Percentiles rank a stretch among this genome's conserved stretches.
These are phyloP conservation scores for Paracorniculantispora psalliotae DNA, from an alignment of 2,329 filamentous ascomycete genomes.

Conservation along the genomic window DNA sequence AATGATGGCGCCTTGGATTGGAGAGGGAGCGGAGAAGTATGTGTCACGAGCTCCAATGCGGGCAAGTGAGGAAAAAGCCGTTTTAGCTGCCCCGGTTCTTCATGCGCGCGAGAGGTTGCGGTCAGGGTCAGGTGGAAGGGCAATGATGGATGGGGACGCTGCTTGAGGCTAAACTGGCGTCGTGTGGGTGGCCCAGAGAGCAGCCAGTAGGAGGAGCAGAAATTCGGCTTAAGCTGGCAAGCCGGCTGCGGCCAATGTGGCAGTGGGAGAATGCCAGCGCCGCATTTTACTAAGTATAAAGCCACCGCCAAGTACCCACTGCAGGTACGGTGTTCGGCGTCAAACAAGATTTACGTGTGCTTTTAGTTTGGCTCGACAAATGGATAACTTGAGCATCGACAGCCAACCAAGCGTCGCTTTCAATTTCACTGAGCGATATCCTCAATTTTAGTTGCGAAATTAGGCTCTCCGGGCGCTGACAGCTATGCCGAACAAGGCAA, in stretches of 20 bases:
- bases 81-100: not conserved
- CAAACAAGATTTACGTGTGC: no score
- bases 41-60: not conserved
- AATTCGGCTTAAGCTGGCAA: no score
- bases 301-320: no score
- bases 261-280: no score
- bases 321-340: no score
- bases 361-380: not conserved
- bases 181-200: not conserved
- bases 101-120: not conserved
- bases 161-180: not conserved
- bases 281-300: no score
- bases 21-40: not conserved
- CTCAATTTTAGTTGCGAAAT: no score
- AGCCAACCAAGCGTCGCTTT: not conserved
- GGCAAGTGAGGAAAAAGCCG: not conserved
- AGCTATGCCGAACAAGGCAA: not conserved
- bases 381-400: not conserved
- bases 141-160: not conserved
- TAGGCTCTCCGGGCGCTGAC: no score
- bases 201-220: not conserved
- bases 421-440: no score
- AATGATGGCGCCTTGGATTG: constrained; percentile 30
- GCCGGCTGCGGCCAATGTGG: no score
- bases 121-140: not conserved